phyloP scores from a whole-genome alignment of 805 yeast species.

The Hemisphaericaspora nanyangensis region DNA sequence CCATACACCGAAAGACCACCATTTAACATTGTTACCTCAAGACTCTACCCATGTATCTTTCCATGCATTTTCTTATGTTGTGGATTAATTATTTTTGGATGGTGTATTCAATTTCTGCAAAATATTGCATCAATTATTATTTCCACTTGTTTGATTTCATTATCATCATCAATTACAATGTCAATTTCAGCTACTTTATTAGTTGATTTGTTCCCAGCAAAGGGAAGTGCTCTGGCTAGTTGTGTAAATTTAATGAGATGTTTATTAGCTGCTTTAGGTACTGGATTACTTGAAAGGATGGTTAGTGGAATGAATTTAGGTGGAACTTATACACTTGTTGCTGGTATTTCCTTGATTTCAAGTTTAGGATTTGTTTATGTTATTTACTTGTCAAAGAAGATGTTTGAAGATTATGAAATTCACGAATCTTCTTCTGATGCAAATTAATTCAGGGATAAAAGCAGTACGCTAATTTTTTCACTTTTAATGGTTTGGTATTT shows the following conservation, averaged over 20 bases:
- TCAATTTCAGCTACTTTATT: conserved; percentile 60
- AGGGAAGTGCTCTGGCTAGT: conserved; percentile 72
- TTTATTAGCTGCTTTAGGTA: conserved; percentile 62
- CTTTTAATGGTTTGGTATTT: too few species aligned
- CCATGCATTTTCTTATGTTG: conserved; percentile 36
- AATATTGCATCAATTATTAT: conserved; percentile 56
- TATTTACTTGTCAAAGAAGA: conserved; percentile 2
- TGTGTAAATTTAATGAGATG: conserved; percentile 72
- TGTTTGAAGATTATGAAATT: background rate
- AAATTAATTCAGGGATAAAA: too few species aligned
- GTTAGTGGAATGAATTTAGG: conserved; percentile 55
- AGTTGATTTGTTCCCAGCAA: conserved; percentile 72
- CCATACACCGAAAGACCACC: conserved; percentile 26
- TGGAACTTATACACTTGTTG: conserved; percentile 74
- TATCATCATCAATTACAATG: conserved; percentile 55
- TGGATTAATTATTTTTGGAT: conserved; percentile 51
- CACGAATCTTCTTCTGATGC: background rate
- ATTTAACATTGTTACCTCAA: conserved; percentile 53
- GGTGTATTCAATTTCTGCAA: conserved; percentile 56
- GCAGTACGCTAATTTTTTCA: too few species aligned
- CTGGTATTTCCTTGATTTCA: conserved; percentile 33
- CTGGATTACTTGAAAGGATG: conserved; percentile 68
- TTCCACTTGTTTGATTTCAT: conserved; percentile 53
- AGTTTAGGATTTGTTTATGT: conserved; percentile 7
- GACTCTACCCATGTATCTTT: conserved; percentile 40